Evolutionary conservation across 257 asterid species (phyloP), one percentile per base, ranked within the genome.

Genomic region (Agastache rugosa): DNA sequence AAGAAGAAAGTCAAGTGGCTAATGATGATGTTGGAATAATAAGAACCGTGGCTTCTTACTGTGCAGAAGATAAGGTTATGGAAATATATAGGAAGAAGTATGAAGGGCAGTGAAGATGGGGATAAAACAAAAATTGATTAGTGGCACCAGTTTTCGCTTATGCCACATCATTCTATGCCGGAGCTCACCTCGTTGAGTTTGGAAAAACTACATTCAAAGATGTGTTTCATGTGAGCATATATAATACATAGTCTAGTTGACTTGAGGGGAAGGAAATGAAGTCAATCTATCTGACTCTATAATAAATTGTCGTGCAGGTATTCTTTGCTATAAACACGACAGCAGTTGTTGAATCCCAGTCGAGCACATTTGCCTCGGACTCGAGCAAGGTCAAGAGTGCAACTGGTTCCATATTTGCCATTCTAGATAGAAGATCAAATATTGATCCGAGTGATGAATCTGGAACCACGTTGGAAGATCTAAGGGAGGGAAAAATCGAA

Each of bases 1-100:
- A 86, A 64, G 88, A 88, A 73, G 94, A 90, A n/a, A 88, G 90
- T 82, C 94, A 82, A 70, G 83, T 88, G 59, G 91, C 88, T 29
- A 88, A 78, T 58, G 94, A 88, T 75, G 92, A 90, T 11, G 90
- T 88, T 5, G 90, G 91, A 27, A 88, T 85, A 31, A 88, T 88
- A 75, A 81, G 94, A 80, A 86, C 92, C 14, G 91, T 88, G 71
- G 91, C 90, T 56, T 88, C 94, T 2, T 88, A 85, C 54, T 83
- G 90, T 47, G 91, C 86, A 25, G 92, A 88, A 75, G 92, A 88
- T 16, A 85, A 82, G 77, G 86, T 87, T 10, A 77, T 86, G 86
- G 90, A 79, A 20, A 3, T 86, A 12, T 88, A 88, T 83, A 70
- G 73, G 65, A 77, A 76, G 42, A 87, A 86, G 81, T 86, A 90